Conservation (phyloP, 768 basidiomycete genomes). For the Lactarius tabidus region DNA sequence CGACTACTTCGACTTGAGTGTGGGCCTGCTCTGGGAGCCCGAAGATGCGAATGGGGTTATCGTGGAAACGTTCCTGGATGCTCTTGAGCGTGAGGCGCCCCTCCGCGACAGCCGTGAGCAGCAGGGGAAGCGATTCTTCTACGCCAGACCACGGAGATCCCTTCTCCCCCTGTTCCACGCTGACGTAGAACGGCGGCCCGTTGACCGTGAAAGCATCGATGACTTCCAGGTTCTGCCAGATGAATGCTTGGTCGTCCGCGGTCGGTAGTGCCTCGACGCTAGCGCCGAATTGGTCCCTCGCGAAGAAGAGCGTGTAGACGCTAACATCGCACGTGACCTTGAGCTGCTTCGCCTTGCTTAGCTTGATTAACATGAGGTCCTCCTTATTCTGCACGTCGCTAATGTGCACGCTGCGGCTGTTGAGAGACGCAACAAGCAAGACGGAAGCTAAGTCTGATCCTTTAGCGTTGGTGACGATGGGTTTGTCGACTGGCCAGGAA, state of each 20-base stretch:
- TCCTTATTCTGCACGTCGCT: conserved; percentile 84
- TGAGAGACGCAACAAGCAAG: conserved; percentile 88
- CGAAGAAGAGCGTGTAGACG: conserved; percentile 88
- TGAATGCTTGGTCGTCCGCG: conserved; percentile 66
- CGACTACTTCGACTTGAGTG: conserved; percentile 89
- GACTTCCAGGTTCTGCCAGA: conserved; percentile 80
- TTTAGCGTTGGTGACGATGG: conserved; percentile 91
- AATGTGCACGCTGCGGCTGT: conserved; percentile 84
- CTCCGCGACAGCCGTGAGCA: conserved; percentile 80
- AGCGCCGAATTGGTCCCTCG: conserved; percentile 61
- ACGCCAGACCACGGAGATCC: conserved; percentile 73
- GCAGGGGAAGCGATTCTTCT: conserved; percentile 81
- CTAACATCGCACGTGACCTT: conserved; percentile 97
- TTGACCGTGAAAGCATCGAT: conserved; percentile 94
- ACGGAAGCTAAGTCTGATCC: conserved; percentile 91
- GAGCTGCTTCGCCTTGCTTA: conserved; percentile 91
- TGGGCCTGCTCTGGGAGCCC: conserved; percentile 81
- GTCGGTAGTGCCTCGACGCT: conserved; percentile 59
- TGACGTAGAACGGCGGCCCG: conserved; percentile 72
- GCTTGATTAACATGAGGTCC: conserved; percentile 83
- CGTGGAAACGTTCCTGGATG: conserved; percentile 77
- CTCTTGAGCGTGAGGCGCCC: conserved; percentile 79
- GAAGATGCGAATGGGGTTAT: conserved; percentile 92
- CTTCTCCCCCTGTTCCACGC: conserved; percentile 53
- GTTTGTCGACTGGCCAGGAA: conserved; percentile 86